Evolutionary conservation across 345 rosid genomes (phyloP).

Genomic region (Sonneratia alba): DNA sequence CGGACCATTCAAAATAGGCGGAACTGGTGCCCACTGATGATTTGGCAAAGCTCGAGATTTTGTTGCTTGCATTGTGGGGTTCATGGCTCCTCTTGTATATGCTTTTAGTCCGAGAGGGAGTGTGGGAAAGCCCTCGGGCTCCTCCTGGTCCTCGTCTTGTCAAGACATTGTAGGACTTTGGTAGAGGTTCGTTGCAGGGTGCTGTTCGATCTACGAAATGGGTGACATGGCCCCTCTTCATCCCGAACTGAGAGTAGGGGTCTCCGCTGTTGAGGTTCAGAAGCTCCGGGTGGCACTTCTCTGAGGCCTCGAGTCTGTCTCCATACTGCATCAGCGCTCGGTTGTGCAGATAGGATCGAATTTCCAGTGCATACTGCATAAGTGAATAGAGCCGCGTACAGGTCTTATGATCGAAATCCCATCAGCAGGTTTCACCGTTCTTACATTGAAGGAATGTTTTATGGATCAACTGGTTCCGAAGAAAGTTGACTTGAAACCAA

Average conservation of each 20-base stretch:
- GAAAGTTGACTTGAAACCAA: too few relatives aligned
- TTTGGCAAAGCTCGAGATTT: slow-evolving; percentile 16
- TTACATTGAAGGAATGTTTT: too few relatives aligned
- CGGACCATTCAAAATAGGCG: slow-evolving; percentile 18
- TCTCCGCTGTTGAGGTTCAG: slow-evolving; percentile 28
- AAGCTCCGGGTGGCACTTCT: slow-evolving; percentile 39
- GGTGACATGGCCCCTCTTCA: slow-evolving; percentile 57
- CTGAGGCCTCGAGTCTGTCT: slow-evolving; percentile 43
- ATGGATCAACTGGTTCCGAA: too few relatives aligned
- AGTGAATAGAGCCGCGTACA: neutral
- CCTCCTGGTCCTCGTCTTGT: slow-evolving; percentile 1
- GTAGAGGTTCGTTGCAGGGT: slow-evolving; percentile 31
- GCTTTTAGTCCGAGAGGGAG: slow-evolving; percentile 26
- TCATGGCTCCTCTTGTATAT: slow-evolving; percentile 14
- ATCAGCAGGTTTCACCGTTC: too few relatives aligned
- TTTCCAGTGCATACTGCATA: slow-evolving; percentile 44
- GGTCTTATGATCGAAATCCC: too few relatives aligned
- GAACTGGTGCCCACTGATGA: slow-evolving; percentile 15
- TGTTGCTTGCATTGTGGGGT: slow-evolving; percentile 12
- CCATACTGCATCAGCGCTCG: slow-evolving; percentile 48
- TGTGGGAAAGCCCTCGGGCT: slow-evolving; percentile 11
- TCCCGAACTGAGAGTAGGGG: slow-evolving; percentile 35
- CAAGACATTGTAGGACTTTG: slow-evolving; percentile 12
- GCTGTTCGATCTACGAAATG: slow-evolving; percentile 36
- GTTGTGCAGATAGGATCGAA: slow-evolving; percentile 60